These are phyloP conservation scores for Coniochaeta sp. DNA, from an alignment of 2,329 filamentous ascomycete genomes.

Conservation along the genomic window DNA sequence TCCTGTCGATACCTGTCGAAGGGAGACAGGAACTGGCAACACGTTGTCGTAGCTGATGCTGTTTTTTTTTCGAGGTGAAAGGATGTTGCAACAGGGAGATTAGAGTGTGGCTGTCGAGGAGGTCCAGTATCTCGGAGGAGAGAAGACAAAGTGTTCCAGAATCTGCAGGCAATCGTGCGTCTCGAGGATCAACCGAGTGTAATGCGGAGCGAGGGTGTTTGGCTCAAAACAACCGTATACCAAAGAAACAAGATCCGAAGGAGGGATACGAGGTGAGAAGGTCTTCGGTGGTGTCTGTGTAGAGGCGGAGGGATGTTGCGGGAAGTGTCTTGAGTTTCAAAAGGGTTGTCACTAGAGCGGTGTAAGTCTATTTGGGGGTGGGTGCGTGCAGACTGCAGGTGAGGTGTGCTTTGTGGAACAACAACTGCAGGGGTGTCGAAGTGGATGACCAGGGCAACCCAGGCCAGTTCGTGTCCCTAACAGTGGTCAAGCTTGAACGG, in stretches of 20 bases:
- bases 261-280: background rate
- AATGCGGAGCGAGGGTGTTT: background rate
- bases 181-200: background rate
- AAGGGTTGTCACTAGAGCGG: background rate
- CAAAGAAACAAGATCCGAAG: slow-evolving; percentile 1
- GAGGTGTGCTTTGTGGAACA: slow-evolving; percentile 2
- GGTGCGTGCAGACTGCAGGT: background rate
- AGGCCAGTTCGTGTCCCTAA: background rate
- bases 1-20: background rate
- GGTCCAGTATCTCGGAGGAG: background rate
- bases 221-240: background rate
- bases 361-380: slow-evolving; percentile 1
- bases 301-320: background rate
- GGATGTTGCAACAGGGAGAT: background rate
- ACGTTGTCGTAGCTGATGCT: background rate
- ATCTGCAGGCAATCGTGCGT: background rate
- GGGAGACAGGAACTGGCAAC: background rate
- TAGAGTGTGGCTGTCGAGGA: background rate
- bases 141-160: background rate
- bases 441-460: background rate
- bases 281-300: background rate
- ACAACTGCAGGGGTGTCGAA: background rate
- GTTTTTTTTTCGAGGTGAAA: background rate
- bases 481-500: background rate
- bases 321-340: background rate